These are phyloP conservation scores for Cladophialophora psammophila DNA, from an alignment of 2,329 filamentous ascomycete genomes.

Conservation along the genomic window DNA sequence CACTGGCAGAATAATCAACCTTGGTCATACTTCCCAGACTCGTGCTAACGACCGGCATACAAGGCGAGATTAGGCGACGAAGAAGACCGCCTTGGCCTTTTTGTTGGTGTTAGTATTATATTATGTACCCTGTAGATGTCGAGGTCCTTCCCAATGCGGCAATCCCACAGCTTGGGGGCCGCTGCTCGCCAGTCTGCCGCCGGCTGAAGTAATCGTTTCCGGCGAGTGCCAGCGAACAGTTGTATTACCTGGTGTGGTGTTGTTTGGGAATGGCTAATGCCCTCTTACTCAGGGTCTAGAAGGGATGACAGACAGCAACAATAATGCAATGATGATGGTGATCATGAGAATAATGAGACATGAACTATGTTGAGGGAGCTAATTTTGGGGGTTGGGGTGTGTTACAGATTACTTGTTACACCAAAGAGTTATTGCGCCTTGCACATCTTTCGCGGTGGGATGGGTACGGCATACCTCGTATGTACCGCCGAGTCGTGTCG, in stretches of 20 bases:
- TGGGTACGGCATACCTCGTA: neutral
- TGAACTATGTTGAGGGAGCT: neutral
- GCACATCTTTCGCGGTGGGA: neutral
- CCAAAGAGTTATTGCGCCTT: neutral
- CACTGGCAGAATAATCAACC: slow-evolving; percentile 17
- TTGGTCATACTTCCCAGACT: too few relatives aligned
- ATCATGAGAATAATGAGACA: slow-evolving; percentile 8
- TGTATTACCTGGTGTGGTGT: too few relatives aligned
- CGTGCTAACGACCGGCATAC: neutral
- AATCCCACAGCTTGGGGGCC: slow-evolving; percentile 8
- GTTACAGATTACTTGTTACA: neutral
- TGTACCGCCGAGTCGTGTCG: neutral
- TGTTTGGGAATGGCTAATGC: slow-evolving; percentile 14
- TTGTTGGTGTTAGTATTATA: neutral
- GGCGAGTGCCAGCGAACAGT: slow-evolving; percentile 10
- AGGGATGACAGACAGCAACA: neutral
- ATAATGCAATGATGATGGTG: neutral
- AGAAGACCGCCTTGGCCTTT: neutral
- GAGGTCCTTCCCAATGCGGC: neutral
- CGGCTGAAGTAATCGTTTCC: slow-evolving; percentile 28
- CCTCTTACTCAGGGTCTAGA: slow-evolving; percentile 20
- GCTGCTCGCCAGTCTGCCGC: neutral
- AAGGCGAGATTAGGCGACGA: slow-evolving; percentile 4
- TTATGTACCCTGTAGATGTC: neutral
- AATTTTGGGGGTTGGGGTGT: slow-evolving; percentile 2